Conservation (phyloP, 2,329 filamentous ascomycete genomes). For the Penicillium sp. region DNA sequence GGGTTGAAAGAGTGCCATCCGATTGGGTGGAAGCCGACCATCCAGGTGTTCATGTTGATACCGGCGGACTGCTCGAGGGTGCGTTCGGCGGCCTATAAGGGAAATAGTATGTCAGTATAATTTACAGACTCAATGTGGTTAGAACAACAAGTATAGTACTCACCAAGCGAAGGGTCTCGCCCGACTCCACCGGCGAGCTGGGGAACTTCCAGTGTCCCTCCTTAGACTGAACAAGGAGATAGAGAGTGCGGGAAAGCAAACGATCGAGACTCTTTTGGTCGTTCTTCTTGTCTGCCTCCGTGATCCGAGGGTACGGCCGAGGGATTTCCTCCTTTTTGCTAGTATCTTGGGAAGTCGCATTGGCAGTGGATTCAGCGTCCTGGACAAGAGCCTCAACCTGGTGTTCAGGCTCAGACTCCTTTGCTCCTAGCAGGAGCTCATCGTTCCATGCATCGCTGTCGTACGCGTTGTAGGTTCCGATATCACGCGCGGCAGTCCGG, state of each 20-base stretch:
- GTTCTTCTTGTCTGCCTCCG: conserved; percentile 73
- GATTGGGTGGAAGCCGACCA: conserved; percentile 85
- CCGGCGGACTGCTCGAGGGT: conserved; percentile 75
- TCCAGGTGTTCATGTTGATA: conserved; percentile 98
- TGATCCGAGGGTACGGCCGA: conserved; percentile 66
- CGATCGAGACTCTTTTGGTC: conserved; percentile 78
- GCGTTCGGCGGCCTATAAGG: conserved; percentile 70
- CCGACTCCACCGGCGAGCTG: conserved; percentile 62
- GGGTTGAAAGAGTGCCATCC: conserved; percentile 67
- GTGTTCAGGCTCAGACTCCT: conserved; percentile 61
- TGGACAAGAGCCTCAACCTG: conserved; percentile 68
- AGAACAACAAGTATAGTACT: conserved; percentile 34
- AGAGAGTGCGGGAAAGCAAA: conserved; percentile 75
- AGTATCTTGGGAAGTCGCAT: conserved; percentile 40
- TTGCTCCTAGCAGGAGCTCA: conserved; percentile 74
- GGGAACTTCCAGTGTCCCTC: conserved; percentile 81
- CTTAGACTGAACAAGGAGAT: conserved; percentile 73
- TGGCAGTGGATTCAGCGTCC: conserved; percentile 63
- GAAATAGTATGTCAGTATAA: conserved; percentile 1
- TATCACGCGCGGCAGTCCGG: conserved; percentile 74
- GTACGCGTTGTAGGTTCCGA: conserved; percentile 79
- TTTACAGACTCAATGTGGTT: not conserved
- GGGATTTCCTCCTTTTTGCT: conserved; percentile 65
- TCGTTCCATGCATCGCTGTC: conserved; percentile 82
- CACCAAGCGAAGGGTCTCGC: conserved; percentile 82